Conservation (phyloP, 2,329 filamentous ascomycete genomes). For the Fusarium sp. region DNA sequence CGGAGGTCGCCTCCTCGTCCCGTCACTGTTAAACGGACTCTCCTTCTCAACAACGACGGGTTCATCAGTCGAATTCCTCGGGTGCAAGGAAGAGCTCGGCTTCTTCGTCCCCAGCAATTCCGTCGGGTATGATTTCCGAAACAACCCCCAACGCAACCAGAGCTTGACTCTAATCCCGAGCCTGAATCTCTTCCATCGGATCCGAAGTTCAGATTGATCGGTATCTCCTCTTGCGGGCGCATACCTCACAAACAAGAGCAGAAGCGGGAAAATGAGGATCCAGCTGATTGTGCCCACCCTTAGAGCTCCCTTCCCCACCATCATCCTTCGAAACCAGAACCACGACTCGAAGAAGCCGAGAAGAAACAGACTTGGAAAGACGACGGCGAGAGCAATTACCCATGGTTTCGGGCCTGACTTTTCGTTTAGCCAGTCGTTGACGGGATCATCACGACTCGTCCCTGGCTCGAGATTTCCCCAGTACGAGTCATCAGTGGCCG, state of each 20-base stretch:
- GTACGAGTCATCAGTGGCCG: slow-evolving; percentile 10
- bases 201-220: slow-evolving; percentile 23
- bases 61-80: not conserved
- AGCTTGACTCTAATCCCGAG: slow-evolving; percentile 22
- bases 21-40: not conserved
- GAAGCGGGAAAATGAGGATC: slow-evolving; percentile 40
- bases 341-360: slow-evolving; percentile 48
- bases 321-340: slow-evolving; percentile 49
- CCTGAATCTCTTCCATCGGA: slow-evolving; percentile 22
- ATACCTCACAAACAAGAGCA: slow-evolving; percentile 29
- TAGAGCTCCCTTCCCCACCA: slow-evolving; percentile 46
- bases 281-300: slow-evolving; percentile 48
- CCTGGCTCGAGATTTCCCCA: slow-evolving; percentile 13
- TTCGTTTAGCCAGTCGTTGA: slow-evolving; percentile 2
- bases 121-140: slow-evolving; percentile 26
- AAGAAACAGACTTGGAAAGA: slow-evolving; percentile 47
- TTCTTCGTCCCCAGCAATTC: slow-evolving; percentile 29
- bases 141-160: slow-evolving; percentile 36
- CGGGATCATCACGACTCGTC: not conserved
- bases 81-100: slow-evolving; percentile 1
- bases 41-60: not conserved
- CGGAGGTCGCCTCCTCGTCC: not conserved
- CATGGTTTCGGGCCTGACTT: slow-evolving; percentile 15
- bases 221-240: slow-evolving; percentile 13
- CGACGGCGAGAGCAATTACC: slow-evolving; percentile 43